Base-by-base conservation (phyloP, 129 eudicot species). In the Ambrosia trifida region DNA sequence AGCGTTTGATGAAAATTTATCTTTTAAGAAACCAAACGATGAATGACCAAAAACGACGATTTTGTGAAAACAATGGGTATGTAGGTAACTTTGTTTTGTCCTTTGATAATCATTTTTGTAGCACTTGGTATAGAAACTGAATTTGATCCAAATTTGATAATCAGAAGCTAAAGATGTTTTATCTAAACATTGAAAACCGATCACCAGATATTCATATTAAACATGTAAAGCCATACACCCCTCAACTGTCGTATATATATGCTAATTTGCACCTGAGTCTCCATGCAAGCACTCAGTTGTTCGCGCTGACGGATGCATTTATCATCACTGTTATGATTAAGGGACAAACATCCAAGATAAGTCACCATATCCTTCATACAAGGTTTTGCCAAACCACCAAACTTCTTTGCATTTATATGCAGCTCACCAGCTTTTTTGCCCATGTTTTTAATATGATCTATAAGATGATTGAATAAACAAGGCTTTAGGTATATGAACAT, bases 321-420 rank as follows among this genome's bases (percentile, higher is more conserved):
- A 6, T 78, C 81, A 70, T 70, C 81, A 41, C 11, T 31, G 44
- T 70, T 78, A 70, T 78, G 81, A 78, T 78, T 78, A 63, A 78
- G 81, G 11, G 81, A 78, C 58, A 78, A 70, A 64, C 81, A 78
- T 18, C 81, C 81, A 70, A 78, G 81, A 78, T 62, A 78, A 16
- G 72, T 63, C 7, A 78, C 8, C 81, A 70, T 78, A 53, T 78
- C 81, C 67, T 78, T 78, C 77, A 78, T 78, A 52, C 81, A 78
- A 36, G 81, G 81, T 64, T 78, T 78, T 14, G 77, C 36, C 17
- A 78, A 67, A 41, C 81, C 81, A 54, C 81, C 81, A 43, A 78
- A 78, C 20, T 71, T 78, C 77, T 78, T 78, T 64, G 77, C 77
- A 12, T 70, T 78, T 51, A 78, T 78, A 78, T 64, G 70, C 5